phyloP scores from a whole-genome alignment of 129 eudicot species.

The Lactuca sativa region DNA sequence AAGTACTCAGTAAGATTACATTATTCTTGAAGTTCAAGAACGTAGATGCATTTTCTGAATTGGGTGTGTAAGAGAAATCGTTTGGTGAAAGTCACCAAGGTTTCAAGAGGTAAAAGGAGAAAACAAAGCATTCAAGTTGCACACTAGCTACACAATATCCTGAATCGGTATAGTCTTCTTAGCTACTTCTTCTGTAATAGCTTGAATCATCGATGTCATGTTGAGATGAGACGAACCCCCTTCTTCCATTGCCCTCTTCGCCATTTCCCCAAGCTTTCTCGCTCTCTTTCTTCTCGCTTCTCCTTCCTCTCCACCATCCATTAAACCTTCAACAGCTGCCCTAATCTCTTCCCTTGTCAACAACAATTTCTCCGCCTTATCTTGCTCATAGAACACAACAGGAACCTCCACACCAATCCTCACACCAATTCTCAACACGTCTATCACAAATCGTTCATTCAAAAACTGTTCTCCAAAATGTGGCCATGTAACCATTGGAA shows the following conservation, averaged over 20 bases:
- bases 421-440: conserved; percentile 42
- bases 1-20: too few relatives aligned
- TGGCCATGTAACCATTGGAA: conserved; percentile 74
- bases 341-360: conserved; percentile 40
- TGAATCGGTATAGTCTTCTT: background rate
- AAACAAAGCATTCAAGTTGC: background rate
- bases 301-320: conserved; percentile 44
- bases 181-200: conserved; percentile 7
- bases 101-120: too few relatives aligned
- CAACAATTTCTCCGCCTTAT: conserved; percentile 14
- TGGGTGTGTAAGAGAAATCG: too few relatives aligned
- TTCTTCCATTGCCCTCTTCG: conserved; percentile 45
- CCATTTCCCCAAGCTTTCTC: conserved; percentile 36
- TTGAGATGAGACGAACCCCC: conserved; percentile 49
- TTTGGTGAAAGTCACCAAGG: too few relatives aligned
- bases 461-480: conserved; percentile 48
- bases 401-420: conserved; percentile 42
- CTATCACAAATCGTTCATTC: conserved; percentile 45
- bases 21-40: too few relatives aligned
- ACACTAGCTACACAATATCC: conserved; percentile 4
- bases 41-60: too few relatives aligned
- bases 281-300: conserved; percentile 44
- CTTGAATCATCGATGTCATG: conserved; percentile 30
- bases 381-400: conserved; percentile 22
- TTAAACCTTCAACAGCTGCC: conserved; percentile 31